phyloP scores from a whole-genome alignment of 2,329 filamentous ascomycete genomes.

The Ciborinia camelliae region DNA sequence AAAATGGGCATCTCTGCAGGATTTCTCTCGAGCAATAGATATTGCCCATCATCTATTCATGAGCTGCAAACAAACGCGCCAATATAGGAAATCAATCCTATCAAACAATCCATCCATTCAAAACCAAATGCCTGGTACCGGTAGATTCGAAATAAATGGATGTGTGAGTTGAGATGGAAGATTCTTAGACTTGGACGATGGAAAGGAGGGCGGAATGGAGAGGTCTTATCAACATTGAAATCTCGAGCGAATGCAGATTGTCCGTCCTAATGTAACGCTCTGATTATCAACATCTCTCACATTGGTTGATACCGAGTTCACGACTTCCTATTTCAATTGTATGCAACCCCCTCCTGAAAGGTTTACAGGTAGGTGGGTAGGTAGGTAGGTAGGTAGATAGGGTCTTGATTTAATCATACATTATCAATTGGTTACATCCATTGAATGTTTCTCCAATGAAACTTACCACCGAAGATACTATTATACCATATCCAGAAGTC shows the following conservation, averaged over 20 bases:
- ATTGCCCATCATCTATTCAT: background rate
- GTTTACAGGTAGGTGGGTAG: no score
- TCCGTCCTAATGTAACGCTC: background rate
- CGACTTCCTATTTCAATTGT: no score
- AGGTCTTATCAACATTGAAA: background rate
- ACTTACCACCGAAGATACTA: background rate
- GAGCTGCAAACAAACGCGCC: background rate
- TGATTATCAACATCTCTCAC: no score
- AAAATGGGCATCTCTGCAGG: background rate
- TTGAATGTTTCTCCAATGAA: background rate
- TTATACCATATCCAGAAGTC: background rate
- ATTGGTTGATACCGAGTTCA: no score
- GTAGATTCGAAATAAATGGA: no score
- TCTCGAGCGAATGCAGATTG: background rate
- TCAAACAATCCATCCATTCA: background rate
- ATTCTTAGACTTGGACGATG: background rate
- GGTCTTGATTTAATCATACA: no score
- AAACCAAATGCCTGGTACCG: background rate
- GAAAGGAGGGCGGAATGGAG: no score
- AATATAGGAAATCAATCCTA: background rate
- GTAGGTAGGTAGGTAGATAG: no score
- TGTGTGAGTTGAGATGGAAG: no score
- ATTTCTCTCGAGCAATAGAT: no score
- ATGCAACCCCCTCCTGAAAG: no score
- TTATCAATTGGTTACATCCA: background rate